phyloP scores from a whole-genome alignment of 768 basidiomycete species.

The Phylloporus sp. region DNA sequence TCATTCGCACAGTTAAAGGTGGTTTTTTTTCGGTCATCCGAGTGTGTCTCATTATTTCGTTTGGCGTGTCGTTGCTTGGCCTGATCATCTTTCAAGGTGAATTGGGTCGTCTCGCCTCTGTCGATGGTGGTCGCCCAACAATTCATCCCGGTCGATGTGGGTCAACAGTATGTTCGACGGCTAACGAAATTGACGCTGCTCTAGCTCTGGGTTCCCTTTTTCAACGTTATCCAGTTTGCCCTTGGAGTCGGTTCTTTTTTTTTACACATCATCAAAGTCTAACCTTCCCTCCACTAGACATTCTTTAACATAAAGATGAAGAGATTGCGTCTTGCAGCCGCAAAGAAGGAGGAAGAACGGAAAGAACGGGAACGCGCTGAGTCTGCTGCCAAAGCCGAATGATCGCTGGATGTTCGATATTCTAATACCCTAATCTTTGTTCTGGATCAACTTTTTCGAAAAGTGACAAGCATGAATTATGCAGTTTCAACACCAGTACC shows the following conservation, averaged over 20 bases:
- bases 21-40: conserved; percentile 73
- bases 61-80: neutral
- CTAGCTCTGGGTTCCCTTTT: conserved; percentile 85
- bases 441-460: neutral
- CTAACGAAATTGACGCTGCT: conserved; percentile 2
- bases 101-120: conserved; percentile 75
- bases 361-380: conserved; percentile 31
- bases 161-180: conserved; percentile 12
- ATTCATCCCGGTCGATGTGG: conserved; percentile 71
- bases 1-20: conserved; percentile 60
- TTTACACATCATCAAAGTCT: neutral
- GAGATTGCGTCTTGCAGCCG: conserved; percentile 49
- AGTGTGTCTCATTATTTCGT: conserved; percentile 36
- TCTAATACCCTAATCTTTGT: conserved; percentile 16
- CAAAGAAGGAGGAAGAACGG: conserved; percentile 44
- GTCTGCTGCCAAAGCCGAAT: conserved; percentile 19
- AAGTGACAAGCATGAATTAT: too few relatives aligned
- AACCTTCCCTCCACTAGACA: conserved; percentile 39
- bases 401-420: conserved; percentile 4
- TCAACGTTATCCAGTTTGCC: conserved; percentile 71
- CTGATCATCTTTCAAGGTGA: conserved; percentile 45
- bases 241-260: conserved; percentile 53
- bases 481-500: conserved; percentile 1
- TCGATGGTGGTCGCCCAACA: conserved; percentile 73
- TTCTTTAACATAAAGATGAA: conserved; percentile 73